phyloP scores from a whole-genome alignment of 2,329 filamentous ascomycete species.

The Leptodontidium sp. region DNA sequence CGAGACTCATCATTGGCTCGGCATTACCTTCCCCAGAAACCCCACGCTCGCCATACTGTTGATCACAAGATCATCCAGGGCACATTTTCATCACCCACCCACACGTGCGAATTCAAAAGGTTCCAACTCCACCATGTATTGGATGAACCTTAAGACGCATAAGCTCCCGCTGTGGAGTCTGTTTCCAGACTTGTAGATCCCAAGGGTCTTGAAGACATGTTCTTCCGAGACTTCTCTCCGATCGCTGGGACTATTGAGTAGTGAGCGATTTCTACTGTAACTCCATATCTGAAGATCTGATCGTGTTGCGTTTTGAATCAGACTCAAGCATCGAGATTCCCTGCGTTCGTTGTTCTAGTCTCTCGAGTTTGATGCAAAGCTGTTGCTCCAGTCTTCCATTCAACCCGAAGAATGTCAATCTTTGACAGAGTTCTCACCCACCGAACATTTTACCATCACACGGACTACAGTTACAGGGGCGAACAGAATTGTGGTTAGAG shows the following conservation, averaged over 20 bases:
- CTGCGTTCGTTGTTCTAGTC: no score
- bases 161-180: neutral
- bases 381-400: no score
- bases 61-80: neutral
- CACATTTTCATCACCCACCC: neutral
- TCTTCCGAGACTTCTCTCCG: neutral
- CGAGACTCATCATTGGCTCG: neutral
- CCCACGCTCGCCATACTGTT: neutral
- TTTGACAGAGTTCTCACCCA: no score
- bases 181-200: neutral
- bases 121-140: neutral
- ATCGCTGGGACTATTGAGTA: neutral
- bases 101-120: neutral
- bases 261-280: neutral
- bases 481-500: no score
- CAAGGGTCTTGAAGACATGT: neutral
- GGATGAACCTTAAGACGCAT: neutral
- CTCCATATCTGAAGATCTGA: neutral
- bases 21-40: neutral
- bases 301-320: neutral
- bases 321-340: no score
- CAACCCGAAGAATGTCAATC: no score
- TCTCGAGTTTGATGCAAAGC: no score
- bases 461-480: no score
- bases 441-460: no score